Evolutionary conservation across 805 yeast species (phyloP), one percentile per base, ranked within the genome.

Genomic region (Candida incommunis): DNA sequence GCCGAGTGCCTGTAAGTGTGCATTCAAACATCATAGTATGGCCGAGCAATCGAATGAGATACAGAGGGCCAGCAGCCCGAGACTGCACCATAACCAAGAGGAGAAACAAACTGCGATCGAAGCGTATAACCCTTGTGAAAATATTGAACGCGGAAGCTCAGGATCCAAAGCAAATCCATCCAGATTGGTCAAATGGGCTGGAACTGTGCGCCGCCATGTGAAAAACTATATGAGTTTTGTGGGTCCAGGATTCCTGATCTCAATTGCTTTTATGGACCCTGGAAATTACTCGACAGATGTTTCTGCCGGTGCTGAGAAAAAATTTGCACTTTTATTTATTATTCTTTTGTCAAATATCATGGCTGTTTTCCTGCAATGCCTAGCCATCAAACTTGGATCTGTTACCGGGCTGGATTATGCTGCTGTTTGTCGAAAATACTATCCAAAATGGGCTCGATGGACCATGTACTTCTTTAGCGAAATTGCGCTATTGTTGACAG

Each of bases 211-310:
- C n/a, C 22, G 3, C 3, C 40, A 61, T 1, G 21, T 67, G 5
- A 52, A 56, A 35, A 80, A 78, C 53, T 82, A 79, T 59, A 62
- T 69, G 35, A 63, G 69, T 50, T 83, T 82, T 59, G 69, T 90
- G n/a, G 97, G 97, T 0, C 97, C 97, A 0, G 97, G 98, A 0
- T 66, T 90, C 42, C 82, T 90, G 94, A 94, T 92, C 2, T 74
- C 88, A 3, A 95, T 90, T 26, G 90, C 96, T 0, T 92, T 88
- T 61, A 85, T 92, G 86, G 97, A 90, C 56, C 97, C 98, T 0
- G 98, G 98, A 3, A 90, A 92, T 64, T 90, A 88, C 63, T 82
- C 95, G 31, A 85, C 96, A 1, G 94, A 92, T 7, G 95, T 90
- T 13, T 83, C 92, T 5, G 92, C 94, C 1, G 95, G 95, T n/a